Conservation (phyloP, 2,329 filamentous ascomycete species). For the Arthrobotrys megalospora region DNA sequence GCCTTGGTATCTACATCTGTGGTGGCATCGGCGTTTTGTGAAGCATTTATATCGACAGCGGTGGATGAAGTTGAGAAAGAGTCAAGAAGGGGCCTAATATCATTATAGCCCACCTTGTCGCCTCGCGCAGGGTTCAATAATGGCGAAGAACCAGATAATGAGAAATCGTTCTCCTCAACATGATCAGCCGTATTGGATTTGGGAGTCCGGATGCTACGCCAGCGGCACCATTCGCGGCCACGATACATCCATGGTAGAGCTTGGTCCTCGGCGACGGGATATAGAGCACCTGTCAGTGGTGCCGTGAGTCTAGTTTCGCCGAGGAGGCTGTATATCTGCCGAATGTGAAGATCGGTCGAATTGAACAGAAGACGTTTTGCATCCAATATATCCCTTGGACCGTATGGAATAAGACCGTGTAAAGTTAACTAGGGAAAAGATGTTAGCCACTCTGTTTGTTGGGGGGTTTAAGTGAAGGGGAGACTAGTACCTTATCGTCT, state of each 20-base stretch:
- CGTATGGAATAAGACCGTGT: slow-evolving; percentile 55
- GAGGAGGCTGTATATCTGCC: slow-evolving; percentile 62
- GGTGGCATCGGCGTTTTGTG: not conserved
- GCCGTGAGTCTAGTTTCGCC: slow-evolving; percentile 15
- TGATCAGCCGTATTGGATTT: not conserved
- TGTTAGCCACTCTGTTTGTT: slow-evolving; percentile 1
- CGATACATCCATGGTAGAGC: slow-evolving; percentile 63
- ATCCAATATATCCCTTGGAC: slow-evolving; percentile 60
- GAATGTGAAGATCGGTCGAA: slow-evolving; percentile 62
- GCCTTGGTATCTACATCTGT: not conserved
- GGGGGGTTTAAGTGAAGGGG: not conserved
- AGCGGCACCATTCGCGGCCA: slow-evolving; percentile 62
- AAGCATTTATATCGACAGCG: not conserved
- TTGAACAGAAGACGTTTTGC: slow-evolving; percentile 63
- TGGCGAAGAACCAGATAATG: slow-evolving; percentile 8
- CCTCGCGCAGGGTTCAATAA: slow-evolving; percentile 38
- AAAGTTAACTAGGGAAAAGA: slow-evolving; percentile 61
- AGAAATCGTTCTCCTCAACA: slow-evolving; percentile 17
- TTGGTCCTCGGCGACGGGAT: slow-evolving; percentile 61
- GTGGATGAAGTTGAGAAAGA: not conserved
- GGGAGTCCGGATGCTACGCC: slow-evolving; percentile 60
- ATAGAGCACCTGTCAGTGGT: slow-evolving; percentile 61
- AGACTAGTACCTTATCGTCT: slow-evolving; percentile 58
- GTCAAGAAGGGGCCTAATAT: slow-evolving; percentile 45
- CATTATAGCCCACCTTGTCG: slow-evolving; percentile 32